Evolutionary conservation across 495 filamentous ascomycete species (phyloP), one percentile per base, ranked within the genome.

Genomic region (Gamarada debralockiae): DNA sequence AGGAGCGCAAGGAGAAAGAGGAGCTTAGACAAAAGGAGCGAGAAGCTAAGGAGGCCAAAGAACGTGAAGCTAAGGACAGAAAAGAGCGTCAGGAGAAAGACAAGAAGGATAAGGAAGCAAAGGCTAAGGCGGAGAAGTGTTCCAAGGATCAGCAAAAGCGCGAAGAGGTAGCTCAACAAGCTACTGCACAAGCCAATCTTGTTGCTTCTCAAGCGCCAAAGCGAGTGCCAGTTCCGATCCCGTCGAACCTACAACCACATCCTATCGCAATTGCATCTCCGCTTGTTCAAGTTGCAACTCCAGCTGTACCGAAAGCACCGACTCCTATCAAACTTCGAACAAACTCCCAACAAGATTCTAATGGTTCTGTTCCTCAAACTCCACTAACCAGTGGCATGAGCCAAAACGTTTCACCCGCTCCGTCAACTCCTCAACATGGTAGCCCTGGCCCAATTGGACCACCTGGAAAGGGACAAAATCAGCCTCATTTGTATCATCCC

Each of bases 311-410:
- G 1, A 96, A 96, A 65, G 82, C 82, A 37, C 80, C 89, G 3
- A 92, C 89, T 20, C 88, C 90, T 13, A 83, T 79, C 52, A 85
- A 86, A 40, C 73, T 80, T 29, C 83, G 90, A 15, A 89, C 91
- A 51, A 61, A 80, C 21, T 96, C 92, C 13, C 88, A 92, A 49
- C 90, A 96, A 65, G 89, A 82, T 25, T 86, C 87, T 20, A 82
- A 80, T 63, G 77, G 68, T 37, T 87, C 81, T 8, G 87, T 86
- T 44, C 87, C 81, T 39, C 87, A 78, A 66, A 84, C 73, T 33
- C 74, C 72, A 17, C 78, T 69, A 67, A 76, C 64, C 62, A 74
- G 56, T 57, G 74, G 67, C 31, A 67, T 78, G 12, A 86, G 82
- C 63, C 82, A 85, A 47, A 82, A 83, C 37, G 77, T 76, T 25